A percentile compares a stretch with the other conserved stretches of the same genome.
phyloP scores from a whole-genome alignment of 176 grass and related monocot species.

The Rhynchospora breviuscula region DNA sequence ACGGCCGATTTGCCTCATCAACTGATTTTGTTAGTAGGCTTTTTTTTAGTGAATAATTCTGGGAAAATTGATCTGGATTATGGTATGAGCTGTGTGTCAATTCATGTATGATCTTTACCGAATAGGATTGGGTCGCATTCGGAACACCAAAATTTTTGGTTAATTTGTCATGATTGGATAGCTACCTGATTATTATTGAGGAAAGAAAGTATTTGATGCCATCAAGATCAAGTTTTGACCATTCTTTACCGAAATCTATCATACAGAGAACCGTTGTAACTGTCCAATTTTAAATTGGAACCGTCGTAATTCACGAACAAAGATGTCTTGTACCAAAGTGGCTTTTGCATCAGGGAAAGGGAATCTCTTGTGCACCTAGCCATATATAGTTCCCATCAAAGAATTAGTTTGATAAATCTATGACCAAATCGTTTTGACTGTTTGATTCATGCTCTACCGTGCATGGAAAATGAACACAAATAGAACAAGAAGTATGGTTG shows the following conservation, averaged over 20 bases:
- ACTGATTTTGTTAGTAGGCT: conserved; percentile 45
- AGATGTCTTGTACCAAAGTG: background rate
- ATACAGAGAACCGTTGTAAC: background rate
- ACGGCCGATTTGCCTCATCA: conserved; percentile 46
- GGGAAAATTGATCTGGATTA: background rate
- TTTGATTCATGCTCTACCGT: background rate
- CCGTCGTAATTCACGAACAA: too few relatives aligned
- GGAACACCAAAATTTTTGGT: background rate
- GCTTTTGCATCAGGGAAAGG: background rate
- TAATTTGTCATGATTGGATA: background rate
- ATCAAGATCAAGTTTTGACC: too few relatives aligned
- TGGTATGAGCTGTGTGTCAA: background rate
- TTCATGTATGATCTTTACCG: background rate
- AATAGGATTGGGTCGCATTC: background rate
- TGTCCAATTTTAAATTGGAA: background rate
- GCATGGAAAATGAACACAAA: background rate
- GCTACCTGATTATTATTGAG: background rate
- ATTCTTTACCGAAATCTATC: too few relatives aligned
- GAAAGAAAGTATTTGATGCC: too few relatives aligned
- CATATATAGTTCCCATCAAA: background rate
- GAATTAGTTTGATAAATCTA: background rate
- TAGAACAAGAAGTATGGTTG: background rate
- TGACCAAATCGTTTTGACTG: background rate
- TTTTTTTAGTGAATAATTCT: background rate
- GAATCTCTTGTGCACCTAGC: background rate